Evolutionary conservation across 2,329 filamentous ascomycete genomes (phyloP), one percentile per base, ranked within the genome.

Genomic region (Onygenales sp.): DNA sequence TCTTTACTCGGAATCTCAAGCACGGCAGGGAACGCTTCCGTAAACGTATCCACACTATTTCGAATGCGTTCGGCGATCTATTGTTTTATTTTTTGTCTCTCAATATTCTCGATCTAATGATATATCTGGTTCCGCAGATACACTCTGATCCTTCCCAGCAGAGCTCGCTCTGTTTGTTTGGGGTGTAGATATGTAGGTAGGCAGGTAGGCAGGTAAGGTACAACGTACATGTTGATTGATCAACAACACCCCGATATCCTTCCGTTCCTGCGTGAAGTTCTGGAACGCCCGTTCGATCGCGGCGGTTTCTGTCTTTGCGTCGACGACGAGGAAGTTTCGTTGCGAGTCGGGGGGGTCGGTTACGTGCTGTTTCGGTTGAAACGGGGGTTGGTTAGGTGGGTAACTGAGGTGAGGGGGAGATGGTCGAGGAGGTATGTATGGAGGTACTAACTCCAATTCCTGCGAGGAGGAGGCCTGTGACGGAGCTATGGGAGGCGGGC

Each of bases 1-100:
- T 98, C 93, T 78, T 98, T 98, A 74, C 89, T 95, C 27, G 93
- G 93, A 56, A 98, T 97, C 72, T 98, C 93, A 54, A 98, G 83
- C 52, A 98, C 81, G 21, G 90, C 86, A n/a, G 93, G 93, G 73
- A 98, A 98, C 4, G 93, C 91, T 49, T 92, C 88, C 17, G 89
- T 92, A 73, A 95, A 96, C 39, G 83, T 84, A 71, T 98, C 93
- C 61, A 98, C 86, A 57, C 85, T 84, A 68, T 92, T 82, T 70
- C 93, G 83, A 80, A 98, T 98, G 68, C 83, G 84, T 69, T 98
- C 93, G 50, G 93, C 93, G 65, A 98, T 81, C 92, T 97, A 63
- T 58, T 32, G 4, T 14, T 4, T 14, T 33, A 7, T 6, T 1
- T 10, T 36, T 5, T 34, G 10, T 14, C 4, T 34, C 6, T 46